Conservation (phyloP, 2,329 filamentous ascomycete genomes). For the Dactylellina parvicollis region DNA sequence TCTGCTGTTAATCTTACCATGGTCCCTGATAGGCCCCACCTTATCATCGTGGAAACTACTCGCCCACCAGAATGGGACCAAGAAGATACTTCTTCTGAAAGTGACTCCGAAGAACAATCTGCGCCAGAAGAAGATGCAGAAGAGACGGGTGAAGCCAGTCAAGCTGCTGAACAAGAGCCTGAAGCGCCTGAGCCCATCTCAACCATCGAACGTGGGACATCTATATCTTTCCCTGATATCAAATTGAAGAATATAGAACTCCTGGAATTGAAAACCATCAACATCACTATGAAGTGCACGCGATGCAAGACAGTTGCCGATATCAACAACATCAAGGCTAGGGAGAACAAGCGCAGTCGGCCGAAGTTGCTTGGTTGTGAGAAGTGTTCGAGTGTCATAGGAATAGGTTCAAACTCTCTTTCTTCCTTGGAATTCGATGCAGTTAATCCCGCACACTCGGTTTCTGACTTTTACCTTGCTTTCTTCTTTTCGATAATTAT, state of each 20-base stretch:
- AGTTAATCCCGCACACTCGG: background rate
- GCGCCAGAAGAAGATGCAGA: conserved; percentile 20
- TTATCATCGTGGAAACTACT: conserved; percentile 37
- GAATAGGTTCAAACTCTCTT: conserved; percentile 61
- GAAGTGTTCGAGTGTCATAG: conserved; percentile 67
- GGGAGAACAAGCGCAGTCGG: conserved; percentile 61
- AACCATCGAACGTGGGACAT: conserved; percentile 72
- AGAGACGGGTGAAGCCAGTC: conserved; percentile 6
- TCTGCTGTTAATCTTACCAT: conserved; percentile 3
- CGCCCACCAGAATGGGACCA: conserved; percentile 62
- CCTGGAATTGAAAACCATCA: conserved; percentile 73
- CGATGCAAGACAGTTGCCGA: conserved; percentile 80
- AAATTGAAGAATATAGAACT: conserved; percentile 82
- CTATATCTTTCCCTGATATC: conserved; percentile 79
- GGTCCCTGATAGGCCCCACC: conserved; percentile 33
- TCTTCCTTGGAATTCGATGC: background rate
- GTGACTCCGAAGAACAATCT: conserved; percentile 59
- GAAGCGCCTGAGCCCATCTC: conserved; percentile 61
- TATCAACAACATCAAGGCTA: conserved; percentile 70
- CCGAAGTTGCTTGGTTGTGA: conserved; percentile 66
- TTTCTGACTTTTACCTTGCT: conserved; percentile 19
- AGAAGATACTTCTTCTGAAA: conserved; percentile 61
- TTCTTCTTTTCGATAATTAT: conserved; percentile 26
- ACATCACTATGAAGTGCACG: conserved; percentile 78
- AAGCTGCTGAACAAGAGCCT: conserved; percentile 46